Conservation (phyloP, 1,284 basidiomycete species). For the Microstroma glucosiphilum region DNA sequence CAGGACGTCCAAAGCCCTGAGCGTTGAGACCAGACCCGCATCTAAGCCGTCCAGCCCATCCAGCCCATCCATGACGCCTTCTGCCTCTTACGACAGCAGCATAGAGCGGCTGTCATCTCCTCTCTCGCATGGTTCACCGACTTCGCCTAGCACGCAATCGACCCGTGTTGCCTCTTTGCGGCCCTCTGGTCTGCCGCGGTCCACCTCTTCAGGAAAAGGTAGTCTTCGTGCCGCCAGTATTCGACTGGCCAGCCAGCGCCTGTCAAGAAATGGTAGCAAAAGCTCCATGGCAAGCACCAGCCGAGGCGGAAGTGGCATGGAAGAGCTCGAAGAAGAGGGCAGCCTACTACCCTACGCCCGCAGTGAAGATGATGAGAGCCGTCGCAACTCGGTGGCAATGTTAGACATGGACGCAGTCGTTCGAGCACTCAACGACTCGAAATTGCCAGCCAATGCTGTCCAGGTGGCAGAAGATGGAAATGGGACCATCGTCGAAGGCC, state of each 20-base stretch:
- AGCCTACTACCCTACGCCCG: no score
- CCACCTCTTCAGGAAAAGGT: no score
- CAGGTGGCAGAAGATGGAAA: slow-evolving; percentile 3
- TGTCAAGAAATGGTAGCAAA: not conserved
- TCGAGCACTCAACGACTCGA: not conserved
- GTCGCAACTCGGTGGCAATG: not conserved
- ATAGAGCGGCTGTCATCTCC: slow-evolving; percentile 9
- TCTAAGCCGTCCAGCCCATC: not conserved
- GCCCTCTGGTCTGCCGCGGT: no score
- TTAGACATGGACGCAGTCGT: not conserved
- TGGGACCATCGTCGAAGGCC: not conserved
- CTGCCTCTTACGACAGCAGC: slow-evolving; percentile 23
- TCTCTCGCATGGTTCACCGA: not conserved
- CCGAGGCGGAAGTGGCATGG: not conserved
- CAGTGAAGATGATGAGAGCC: not conserved
- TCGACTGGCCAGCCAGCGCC: not conserved
- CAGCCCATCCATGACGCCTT: slow-evolving; percentile 18
- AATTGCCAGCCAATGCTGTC: not conserved
- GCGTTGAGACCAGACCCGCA: no score
- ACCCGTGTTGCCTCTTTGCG: no score
- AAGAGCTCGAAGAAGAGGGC: no score
- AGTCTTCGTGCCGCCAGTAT: no score
- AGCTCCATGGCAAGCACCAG: not conserved
- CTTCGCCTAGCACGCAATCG: slow-evolving; percentile 11
- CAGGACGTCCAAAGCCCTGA: not conserved